These are phyloP conservation scores for Linanthus parryae DNA, from an alignment of 148 eudicot species.

Conservation along the genomic window DNA sequence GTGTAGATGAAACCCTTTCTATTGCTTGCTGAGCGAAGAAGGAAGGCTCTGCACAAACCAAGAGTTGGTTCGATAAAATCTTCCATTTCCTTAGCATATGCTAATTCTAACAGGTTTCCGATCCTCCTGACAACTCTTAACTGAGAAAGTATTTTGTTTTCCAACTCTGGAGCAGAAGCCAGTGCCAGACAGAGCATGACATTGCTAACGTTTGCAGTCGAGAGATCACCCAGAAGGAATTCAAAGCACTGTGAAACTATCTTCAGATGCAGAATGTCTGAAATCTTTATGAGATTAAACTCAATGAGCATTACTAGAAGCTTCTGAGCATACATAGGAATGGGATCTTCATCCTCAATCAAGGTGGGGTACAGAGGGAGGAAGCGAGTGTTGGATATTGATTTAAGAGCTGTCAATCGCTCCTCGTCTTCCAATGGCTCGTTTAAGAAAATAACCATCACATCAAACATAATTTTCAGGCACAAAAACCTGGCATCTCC, in stretches of 20 bases:
- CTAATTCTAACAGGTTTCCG: slow-evolving; percentile 75
- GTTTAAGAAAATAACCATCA: slow-evolving; percentile 60
- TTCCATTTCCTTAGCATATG: slow-evolving; percentile 71
- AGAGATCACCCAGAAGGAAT: slow-evolving; percentile 82
- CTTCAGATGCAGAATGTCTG: slow-evolving; percentile 68
- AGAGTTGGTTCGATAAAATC: slow-evolving; percentile 89
- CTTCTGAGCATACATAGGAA: slow-evolving; percentile 91
- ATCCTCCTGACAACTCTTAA: slow-evolving; percentile 76
- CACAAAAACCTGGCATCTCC: slow-evolving; percentile 94
- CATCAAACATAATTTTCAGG: slow-evolving; percentile 83
- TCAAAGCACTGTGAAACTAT: slow-evolving; percentile 79
- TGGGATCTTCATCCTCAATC: slow-evolving; percentile 93
- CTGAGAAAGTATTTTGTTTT: slow-evolving; percentile 70
- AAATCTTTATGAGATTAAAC: slow-evolving; percentile 58
- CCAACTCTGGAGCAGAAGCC: slow-evolving; percentile 85
- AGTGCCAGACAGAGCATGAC: slow-evolving; percentile 83
- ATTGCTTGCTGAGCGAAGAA: slow-evolving; percentile 47
- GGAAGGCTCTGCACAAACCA: slow-evolving; percentile 69
- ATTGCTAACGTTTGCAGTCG: slow-evolving; percentile 70
- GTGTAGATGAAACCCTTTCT: slow-evolving; percentile 30
- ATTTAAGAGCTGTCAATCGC: slow-evolving; percentile 44
- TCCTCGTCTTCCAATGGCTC: slow-evolving; percentile 42
- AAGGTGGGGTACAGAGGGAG: slow-evolving; percentile 83
- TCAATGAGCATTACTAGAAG: slow-evolving; percentile 90
- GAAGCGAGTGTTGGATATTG: slow-evolving; percentile 56